These are phyloP conservation scores for Claviceps sp. DNA, from an alignment of 2,329 filamentous ascomycete genomes.

Conservation along the genomic window DNA sequence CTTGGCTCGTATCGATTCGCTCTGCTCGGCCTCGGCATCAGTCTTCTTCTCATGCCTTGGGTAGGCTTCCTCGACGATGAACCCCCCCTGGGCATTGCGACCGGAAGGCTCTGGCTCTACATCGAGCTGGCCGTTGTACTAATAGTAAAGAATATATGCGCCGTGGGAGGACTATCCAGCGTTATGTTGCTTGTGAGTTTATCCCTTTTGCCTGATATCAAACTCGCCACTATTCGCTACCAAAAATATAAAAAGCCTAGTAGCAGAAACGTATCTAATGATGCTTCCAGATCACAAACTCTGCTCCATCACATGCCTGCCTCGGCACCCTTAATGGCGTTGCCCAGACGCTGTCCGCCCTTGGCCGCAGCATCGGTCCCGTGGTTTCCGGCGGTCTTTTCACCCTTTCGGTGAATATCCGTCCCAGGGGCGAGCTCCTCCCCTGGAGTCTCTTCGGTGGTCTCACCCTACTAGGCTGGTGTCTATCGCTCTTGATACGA, in stretches of 20 bases:
- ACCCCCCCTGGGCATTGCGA: conserved; percentile 42
- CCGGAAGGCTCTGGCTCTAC: conserved; percentile 59
- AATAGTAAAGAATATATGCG: conserved; percentile 78
- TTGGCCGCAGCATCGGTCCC: conserved; percentile 75
- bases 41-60: conserved; percentile 81
- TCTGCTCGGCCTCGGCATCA: conserved; percentile 64
- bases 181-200: conserved; percentile 72
- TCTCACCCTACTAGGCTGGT: conserved; percentile 66
- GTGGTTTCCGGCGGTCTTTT: conserved; percentile 82
- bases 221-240: too few relatives aligned
- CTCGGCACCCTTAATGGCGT: conserved; percentile 86
- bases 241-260: background rate
- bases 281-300: conserved; percentile 68
- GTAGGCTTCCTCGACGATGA: conserved; percentile 60
- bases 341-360: conserved; percentile 84
- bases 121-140: conserved; percentile 67
- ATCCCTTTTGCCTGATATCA: background rate
- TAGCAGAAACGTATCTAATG: background rate
- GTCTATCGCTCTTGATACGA: conserved; percentile 65
- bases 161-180: conserved; percentile 80
- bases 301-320: conserved; percentile 70
- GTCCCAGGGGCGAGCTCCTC: conserved; percentile 69
- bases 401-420: conserved; percentile 58
- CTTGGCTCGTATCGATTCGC: conserved; percentile 70
- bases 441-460: conserved; percentile 82